These are phyloP conservation scores for Aaosphaeria arxii DNA, from an alignment of 2,329 filamentous ascomycete genomes.

Conservation along the genomic window DNA sequence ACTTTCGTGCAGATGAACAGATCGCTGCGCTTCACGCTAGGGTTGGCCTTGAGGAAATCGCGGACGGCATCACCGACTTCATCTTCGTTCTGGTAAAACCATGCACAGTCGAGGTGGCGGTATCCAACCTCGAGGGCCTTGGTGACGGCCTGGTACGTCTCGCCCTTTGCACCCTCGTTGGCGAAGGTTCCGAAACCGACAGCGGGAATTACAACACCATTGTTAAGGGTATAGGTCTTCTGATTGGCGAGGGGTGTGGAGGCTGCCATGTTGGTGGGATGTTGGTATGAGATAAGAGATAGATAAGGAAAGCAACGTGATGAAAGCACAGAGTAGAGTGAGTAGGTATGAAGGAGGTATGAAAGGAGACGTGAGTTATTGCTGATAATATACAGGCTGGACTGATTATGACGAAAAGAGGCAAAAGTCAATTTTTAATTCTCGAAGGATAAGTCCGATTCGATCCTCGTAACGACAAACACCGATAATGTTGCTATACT, in stretches of 20 bases:
- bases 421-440: too few relatives aligned
- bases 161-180: constrained; percentile 61
- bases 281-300: constrained; percentile 2
- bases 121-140: constrained; percentile 60
- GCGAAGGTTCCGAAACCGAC: constrained; percentile 73
- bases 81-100: constrained; percentile 70
- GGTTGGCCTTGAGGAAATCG: constrained; percentile 55
- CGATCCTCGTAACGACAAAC: too few relatives aligned
- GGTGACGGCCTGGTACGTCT: constrained; percentile 55
- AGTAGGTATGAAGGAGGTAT: background rate
- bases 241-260: constrained; percentile 24
- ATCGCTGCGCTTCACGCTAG: constrained; percentile 55
- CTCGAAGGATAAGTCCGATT: too few relatives aligned
- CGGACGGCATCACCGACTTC: constrained; percentile 65
- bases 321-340: background rate
- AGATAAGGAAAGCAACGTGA: background rate
- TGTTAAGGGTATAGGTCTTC: constrained; percentile 53
- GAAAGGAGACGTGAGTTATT: too few relatives aligned
- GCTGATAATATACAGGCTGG: too few relatives aligned
- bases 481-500: too few relatives aligned
- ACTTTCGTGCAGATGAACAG: constrained; percentile 77
- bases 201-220: constrained; percentile 62
- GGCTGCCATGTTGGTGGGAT: constrained; percentile 17
- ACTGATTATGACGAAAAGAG: too few relatives aligned
- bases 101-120: constrained; percentile 66